Evolutionary conservation across 2,329 filamentous ascomycete species (phyloP).

Genomic region (Cytospora piceae): DNA sequence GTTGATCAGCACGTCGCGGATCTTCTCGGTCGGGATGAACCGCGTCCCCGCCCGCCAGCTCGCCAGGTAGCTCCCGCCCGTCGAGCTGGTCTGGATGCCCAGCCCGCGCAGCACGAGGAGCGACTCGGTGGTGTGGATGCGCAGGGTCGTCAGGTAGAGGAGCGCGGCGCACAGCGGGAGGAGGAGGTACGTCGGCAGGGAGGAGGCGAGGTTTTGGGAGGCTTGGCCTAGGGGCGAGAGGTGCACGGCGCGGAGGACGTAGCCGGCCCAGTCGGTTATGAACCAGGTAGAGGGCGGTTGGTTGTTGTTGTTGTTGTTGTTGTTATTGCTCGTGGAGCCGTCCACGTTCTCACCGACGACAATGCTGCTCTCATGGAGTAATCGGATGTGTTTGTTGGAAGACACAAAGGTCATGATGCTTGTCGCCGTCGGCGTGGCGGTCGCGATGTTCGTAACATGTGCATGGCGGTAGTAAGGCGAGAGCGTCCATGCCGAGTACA

Average conservation of each 20-base stretch:
- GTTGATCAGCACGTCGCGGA: slow-evolving; percentile 91
- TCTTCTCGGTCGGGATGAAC: slow-evolving; percentile 86
- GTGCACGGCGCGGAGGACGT: slow-evolving; percentile 36
- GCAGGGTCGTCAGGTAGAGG: slow-evolving; percentile 50
- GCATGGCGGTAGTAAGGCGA: slow-evolving; percentile 36
- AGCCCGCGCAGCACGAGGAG: slow-evolving; percentile 86
- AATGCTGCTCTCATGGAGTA: background rate
- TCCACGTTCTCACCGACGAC: background rate
- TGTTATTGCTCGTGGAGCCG: background rate
- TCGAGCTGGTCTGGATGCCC: slow-evolving; percentile 84
- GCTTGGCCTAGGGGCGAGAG: slow-evolving; percentile 41
- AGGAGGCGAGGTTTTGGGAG: slow-evolving; percentile 39
- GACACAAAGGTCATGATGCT: slow-evolving; percentile 10
- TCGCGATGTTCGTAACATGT: slow-evolving; percentile 20
- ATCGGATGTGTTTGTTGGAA: slow-evolving; percentile 14
- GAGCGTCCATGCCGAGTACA: slow-evolving; percentile 53
- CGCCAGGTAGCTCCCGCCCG: slow-evolving; percentile 67
- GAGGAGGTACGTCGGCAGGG: slow-evolving; percentile 46
- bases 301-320: background rate
- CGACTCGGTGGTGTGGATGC: slow-evolving; percentile 71
- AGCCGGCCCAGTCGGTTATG: slow-evolving; percentile 35
- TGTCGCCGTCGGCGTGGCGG: slow-evolving; percentile 9
- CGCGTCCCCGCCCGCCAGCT: slow-evolving; percentile 47
- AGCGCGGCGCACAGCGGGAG: slow-evolving; percentile 42
- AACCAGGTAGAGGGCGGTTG: slow-evolving; percentile 26